Percentiles rank a stretch among this genome's conserved stretches.
These are phyloP conservation scores for Pseudodiploospora longispora DNA, from an alignment of 2,329 filamentous ascomycete species.

Conservation along the genomic window DNA sequence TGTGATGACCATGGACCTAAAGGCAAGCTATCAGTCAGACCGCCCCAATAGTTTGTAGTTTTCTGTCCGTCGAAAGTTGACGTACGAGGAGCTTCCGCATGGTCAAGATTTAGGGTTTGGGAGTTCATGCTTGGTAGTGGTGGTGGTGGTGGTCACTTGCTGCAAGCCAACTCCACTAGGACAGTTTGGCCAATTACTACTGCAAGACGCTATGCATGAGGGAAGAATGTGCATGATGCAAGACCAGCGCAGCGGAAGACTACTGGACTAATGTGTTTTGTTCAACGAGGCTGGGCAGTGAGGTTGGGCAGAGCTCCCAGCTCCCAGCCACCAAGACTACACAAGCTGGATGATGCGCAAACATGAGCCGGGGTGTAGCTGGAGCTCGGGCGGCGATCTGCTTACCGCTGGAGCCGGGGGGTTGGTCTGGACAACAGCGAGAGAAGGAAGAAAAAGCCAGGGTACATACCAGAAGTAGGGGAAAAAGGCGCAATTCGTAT, in stretches of 20 bases:
- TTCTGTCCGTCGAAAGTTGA: slow-evolving; percentile 9
- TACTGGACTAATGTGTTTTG: slow-evolving; percentile 18
- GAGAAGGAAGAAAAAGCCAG: too few species aligned
- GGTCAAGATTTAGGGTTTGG: slow-evolving; percentile 27
- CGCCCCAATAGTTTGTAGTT: not conserved
- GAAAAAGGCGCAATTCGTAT: too few species aligned
- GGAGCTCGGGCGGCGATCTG: too few species aligned
- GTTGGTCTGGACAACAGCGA: too few species aligned
- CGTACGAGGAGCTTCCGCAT: slow-evolving; percentile 30
- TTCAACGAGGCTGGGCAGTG: slow-evolving; percentile 18
- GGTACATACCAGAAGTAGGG: too few species aligned
- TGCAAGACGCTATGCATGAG: slow-evolving; percentile 20
- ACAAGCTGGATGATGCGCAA: slow-evolving; percentile 1
- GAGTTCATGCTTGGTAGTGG: slow-evolving; percentile 27
- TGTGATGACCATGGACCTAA: slow-evolving; percentile 9
- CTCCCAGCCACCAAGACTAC: slow-evolving; percentile 11
- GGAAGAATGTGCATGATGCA: slow-evolving; percentile 22
- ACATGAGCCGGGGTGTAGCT: too few species aligned
- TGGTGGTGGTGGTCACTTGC: too few species aligned
- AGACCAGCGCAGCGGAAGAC: slow-evolving; percentile 21
- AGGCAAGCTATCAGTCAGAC: slow-evolving; percentile 5
- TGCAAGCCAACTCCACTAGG: slow-evolving; percentile 23
- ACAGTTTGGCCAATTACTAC: slow-evolving; percentile 26
- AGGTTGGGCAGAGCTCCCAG: slow-evolving; percentile 3
- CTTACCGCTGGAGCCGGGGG: too few species aligned